Evolutionary conservation across 495 filamentous ascomycete species (phyloP), one percentile per base, ranked within the genome.

Genomic region (Parathielavia appendiculata): DNA sequence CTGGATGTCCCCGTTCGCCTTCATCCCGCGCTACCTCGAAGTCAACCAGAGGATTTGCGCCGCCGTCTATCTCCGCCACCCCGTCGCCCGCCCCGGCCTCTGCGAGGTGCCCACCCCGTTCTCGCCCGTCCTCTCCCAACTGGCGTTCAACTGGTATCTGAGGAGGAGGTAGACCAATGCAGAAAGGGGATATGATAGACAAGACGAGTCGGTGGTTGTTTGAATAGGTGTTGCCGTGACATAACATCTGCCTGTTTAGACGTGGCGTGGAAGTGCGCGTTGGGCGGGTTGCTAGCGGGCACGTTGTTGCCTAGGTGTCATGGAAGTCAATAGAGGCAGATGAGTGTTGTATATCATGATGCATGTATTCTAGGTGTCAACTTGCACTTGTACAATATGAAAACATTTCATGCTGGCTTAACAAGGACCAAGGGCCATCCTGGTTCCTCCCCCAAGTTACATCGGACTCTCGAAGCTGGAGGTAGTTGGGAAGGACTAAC

Each of bases 21-120:
- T 96, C 71, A 90, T 98, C 58, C 93, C 93, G 20, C 79, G 88
- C 57, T 98, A 96, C 74, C 81, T 98, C 57, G 93, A 98, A 76
- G 93, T 98, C 66, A 96, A 97, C 77, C 92, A 92, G 69, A 91
- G 88, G 65, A 87, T 96, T 65, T 97, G 93, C 75, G 83, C 91
- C 16, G 93, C 93, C 19, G 92, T 98, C 41, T 98, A 97, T 74
- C 74, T 98, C 60, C 82, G 93, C 59, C 91, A 97, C 76, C 95
- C 93, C 4, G 95, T 97, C 48, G 95, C 89, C n/a, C 79, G 90
- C 20, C 86, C 88, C 11, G 91, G 95, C n/a, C 67, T 76, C 55
- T 85, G 88, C 22, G 93, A 98, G 74, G 92, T 97, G 52, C 92
- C 93, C 22, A 88, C 89, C 51, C 93, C 93, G 23, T 97, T 92